Evolutionary conservation across 2,329 filamentous ascomycete species (phyloP), one percentile per base, ranked within the genome.

Genomic region (Zymoseptoria crescenta): DNA sequence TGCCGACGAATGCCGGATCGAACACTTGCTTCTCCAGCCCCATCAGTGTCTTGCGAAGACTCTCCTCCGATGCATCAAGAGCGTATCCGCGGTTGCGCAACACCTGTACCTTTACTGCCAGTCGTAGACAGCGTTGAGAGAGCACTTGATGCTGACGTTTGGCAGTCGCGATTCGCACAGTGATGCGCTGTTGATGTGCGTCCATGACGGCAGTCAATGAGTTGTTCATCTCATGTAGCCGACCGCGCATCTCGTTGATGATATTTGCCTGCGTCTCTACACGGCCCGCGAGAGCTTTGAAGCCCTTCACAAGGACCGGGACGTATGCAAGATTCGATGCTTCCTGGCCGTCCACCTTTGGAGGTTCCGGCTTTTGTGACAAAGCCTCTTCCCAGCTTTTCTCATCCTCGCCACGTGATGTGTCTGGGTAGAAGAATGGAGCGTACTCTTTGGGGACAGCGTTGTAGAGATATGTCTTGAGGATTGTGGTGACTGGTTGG

Each of bases 381-480:
- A 93, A 81, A 0, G 90, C 90, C 67, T 91, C 88, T 69, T 95
- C 90, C 88, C 89, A 95, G 70, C 89, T 88, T 64, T 84, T 82
- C 45, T 87, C 83, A 69, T 92, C 86, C 70, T 94, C 90, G 65
- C 83, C 79, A 9, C 55, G 49, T 10, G 16, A 51, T 1, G 84
- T 77, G 16, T 83, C 79, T 1, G 88, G 88, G 64, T 86, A 83
- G 74, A 88, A 92, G 73, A 88, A 91, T 9, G 88, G 88, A n/a
- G 87, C 86, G 70, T 83, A 82, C 56, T 84, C 82, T 68, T 88
- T 84, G 63, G 88, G 86, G 63, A 92, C 88, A 65, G 89, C 85
- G 76, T 94, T 94, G 80, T 94, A 95, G 73, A 94, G 90, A 77
- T 93, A 93, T 70, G 88, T 80, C 73, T 90, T 88, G 77, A 94